Conservation (phyloP, 1,284 basidiomycete genomes). For the Microbotryum saponariae region DNA sequence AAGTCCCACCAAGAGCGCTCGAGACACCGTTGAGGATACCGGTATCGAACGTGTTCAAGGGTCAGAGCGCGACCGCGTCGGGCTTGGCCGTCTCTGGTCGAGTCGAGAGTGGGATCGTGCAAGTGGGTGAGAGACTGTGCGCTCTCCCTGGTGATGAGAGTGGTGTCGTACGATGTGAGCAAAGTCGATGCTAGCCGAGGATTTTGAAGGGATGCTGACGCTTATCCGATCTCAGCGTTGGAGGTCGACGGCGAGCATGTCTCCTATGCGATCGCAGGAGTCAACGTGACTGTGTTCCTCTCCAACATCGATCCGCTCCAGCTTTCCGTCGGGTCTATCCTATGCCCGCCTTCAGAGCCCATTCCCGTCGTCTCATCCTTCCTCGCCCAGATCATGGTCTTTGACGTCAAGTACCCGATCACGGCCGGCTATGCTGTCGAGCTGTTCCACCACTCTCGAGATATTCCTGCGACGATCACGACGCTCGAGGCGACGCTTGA, state of each 20-base stretch:
- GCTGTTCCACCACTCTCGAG: constrained; percentile 86
- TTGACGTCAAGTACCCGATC: constrained; percentile 85
- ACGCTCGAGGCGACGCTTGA: constrained; percentile 73
- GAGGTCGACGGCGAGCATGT: constrained; percentile 70
- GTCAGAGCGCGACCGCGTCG: constrained; percentile 58
- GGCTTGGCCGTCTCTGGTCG: constrained; percentile 80
- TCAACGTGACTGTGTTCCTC: constrained; percentile 78
- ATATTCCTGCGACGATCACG: constrained; percentile 78
- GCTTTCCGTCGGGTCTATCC: constrained; percentile 75
- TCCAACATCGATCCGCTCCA: constrained; percentile 78
- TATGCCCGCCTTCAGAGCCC: constrained; percentile 64
- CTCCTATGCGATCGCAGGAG: constrained; percentile 83
- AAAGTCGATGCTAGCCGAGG: background rate
- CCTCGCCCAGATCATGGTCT: constrained; percentile 81
- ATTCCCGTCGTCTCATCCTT: constrained; percentile 72
- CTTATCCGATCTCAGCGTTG: constrained; percentile 54
- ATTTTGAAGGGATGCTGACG: background rate
- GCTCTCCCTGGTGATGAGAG: constrained; percentile 88
- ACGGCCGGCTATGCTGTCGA: constrained; percentile 81
- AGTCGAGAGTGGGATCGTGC: constrained; percentile 76
- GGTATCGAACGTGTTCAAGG: constrained; percentile 91
- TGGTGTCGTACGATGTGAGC: constrained; percentile 68
- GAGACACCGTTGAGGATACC: constrained; percentile 74
- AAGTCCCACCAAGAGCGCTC: constrained; percentile 72
- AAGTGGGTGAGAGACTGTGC: constrained; percentile 80